These are phyloP conservation scores for Sphagnum contortum DNA, from an alignment of 225 moss, liverwort and hornwort species.

Conservation along the genomic window DNA sequence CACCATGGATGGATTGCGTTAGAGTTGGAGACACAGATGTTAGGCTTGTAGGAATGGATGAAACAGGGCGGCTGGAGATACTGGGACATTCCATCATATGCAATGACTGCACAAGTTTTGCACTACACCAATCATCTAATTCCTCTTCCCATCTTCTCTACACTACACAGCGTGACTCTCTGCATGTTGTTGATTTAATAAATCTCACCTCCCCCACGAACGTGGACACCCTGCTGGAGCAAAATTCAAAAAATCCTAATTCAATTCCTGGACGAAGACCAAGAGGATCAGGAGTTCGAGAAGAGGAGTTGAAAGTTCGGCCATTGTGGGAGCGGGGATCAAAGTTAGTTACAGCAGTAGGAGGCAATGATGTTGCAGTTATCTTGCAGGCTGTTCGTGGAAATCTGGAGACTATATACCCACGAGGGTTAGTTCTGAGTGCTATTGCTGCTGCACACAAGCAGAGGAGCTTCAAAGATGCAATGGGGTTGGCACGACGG, in stretches of 20 bases:
- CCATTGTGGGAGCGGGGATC: conserved; percentile 97
- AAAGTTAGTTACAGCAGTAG: conserved; percentile 57
- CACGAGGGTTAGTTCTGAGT: conserved; percentile 78
- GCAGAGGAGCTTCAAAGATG: conserved; percentile 51
- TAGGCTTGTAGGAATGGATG: conserved; percentile 56
- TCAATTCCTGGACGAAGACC: conserved; percentile 31
- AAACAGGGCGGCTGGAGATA: conserved; percentile 58
- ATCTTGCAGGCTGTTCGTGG: conserved; percentile 84
- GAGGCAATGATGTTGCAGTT: conserved; percentile 72
- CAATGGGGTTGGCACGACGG: conserved; percentile 68
- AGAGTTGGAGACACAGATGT: conserved; percentile 17
- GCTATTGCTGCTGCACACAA: conserved; percentile 75
- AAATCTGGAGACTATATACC: conserved; percentile 90
- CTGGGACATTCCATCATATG: conserved; percentile 42
- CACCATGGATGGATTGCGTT: conserved; percentile 66
- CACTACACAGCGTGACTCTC: conserved; percentile 66
- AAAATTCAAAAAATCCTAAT: conserved; percentile 31
- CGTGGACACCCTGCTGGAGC: conserved; percentile 37
- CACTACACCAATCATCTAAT: conserved; percentile 41
- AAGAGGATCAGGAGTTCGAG: conserved; percentile 24
- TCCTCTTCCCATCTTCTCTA: conserved; percentile 61
- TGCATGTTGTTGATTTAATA: conserved; percentile 68
- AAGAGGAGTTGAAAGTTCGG: conserved; percentile 62
- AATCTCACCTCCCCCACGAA: conserved; percentile 33
- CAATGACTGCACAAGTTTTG: conserved; percentile 75